Evolutionary conservation across 2,329 filamentous ascomycete species (phyloP).

Genomic region (Balansia obtecta): DNA sequence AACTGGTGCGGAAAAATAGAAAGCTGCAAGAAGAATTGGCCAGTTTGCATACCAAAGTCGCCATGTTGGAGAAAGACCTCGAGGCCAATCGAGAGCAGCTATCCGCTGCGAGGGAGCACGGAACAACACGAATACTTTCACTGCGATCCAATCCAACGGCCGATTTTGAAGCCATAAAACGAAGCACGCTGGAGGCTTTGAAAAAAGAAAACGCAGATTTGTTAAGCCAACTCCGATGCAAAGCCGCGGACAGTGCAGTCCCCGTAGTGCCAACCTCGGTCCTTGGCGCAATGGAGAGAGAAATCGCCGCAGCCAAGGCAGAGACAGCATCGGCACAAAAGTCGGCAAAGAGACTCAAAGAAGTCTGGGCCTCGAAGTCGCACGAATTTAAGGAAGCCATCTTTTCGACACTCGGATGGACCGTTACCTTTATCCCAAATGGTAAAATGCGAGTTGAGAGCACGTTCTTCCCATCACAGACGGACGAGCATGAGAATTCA

Average conservation of each 20-base stretch:
- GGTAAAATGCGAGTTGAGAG: slow-evolving; percentile 87
- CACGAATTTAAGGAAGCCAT: slow-evolving; percentile 94
- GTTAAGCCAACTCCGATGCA: slow-evolving; percentile 53
- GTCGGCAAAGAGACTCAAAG: slow-evolving; percentile 71
- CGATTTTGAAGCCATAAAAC: slow-evolving; percentile 72
- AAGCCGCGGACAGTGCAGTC: slow-evolving; percentile 26
- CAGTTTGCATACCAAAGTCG: slow-evolving; percentile 54
- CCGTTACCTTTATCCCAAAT: slow-evolving; percentile 92
- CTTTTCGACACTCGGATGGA: slow-evolving; percentile 84
- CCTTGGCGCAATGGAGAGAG: slow-evolving; percentile 61
- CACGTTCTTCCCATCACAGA: slow-evolving; percentile 63
- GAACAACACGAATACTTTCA: slow-evolving; percentile 71
- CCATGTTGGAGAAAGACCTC: slow-evolving; percentile 64
- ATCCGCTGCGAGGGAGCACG: slow-evolving; percentile 48
- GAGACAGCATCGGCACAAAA: slow-evolving; percentile 68
- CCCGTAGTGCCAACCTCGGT: slow-evolving; percentile 65
- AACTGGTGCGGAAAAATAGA: slow-evolving; percentile 77
- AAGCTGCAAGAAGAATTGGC: slow-evolving; percentile 69
- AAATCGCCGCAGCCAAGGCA: slow-evolving; percentile 58
- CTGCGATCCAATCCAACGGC: slow-evolving; percentile 88
- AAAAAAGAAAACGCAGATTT: slow-evolving; percentile 76
- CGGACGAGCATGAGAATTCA: slow-evolving; percentile 58
- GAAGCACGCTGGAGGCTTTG: slow-evolving; percentile 63
- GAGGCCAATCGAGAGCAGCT: slow-evolving; percentile 64
- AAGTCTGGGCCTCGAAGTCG: slow-evolving; percentile 85